These are phyloP conservation scores for Fusarium odoratissimum DNA, from an alignment of 2,329 filamentous ascomycete genomes.

Conservation along the genomic window DNA sequence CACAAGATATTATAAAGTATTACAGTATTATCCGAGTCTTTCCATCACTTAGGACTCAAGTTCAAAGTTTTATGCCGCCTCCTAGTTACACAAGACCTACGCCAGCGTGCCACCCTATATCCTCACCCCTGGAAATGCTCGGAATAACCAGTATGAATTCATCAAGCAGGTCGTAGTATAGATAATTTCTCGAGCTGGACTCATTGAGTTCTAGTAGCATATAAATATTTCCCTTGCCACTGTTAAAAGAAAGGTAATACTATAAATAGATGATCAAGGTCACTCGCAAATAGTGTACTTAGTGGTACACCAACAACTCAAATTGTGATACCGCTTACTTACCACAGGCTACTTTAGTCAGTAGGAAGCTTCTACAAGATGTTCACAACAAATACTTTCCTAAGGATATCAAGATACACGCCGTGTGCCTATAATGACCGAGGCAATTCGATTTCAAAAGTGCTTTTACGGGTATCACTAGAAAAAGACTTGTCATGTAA, in stretches of 20 bases:
- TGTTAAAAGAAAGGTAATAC: background rate
- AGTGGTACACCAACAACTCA: background rate
- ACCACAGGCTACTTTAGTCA: background rate
- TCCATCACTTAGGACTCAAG: background rate
- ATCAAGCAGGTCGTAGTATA: background rate
- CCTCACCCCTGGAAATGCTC: background rate
- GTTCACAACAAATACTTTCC: background rate
- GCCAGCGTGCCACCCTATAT: background rate
- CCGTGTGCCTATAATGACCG: background rate
- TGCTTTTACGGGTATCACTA: slow-evolving; percentile 28
- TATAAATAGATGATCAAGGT: background rate
- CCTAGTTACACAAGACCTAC: background rate
- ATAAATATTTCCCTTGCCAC: background rate
- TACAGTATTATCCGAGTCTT: background rate
- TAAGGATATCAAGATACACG: background rate
- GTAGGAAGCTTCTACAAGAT: background rate
- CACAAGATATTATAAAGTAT: background rate
- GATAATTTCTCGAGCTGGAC: background rate
- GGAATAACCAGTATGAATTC: background rate
- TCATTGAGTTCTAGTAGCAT: background rate
- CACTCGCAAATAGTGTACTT: background rate
- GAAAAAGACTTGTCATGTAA: slow-evolving; percentile 18
- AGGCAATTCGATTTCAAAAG: background rate
- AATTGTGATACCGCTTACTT: background rate
- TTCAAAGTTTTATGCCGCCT: background rate